Evolutionary conservation across 352 stramenopile genomes (phyloP), one percentile per base, ranked within the genome.

Genomic region (Globisporangium paddicum): DNA sequence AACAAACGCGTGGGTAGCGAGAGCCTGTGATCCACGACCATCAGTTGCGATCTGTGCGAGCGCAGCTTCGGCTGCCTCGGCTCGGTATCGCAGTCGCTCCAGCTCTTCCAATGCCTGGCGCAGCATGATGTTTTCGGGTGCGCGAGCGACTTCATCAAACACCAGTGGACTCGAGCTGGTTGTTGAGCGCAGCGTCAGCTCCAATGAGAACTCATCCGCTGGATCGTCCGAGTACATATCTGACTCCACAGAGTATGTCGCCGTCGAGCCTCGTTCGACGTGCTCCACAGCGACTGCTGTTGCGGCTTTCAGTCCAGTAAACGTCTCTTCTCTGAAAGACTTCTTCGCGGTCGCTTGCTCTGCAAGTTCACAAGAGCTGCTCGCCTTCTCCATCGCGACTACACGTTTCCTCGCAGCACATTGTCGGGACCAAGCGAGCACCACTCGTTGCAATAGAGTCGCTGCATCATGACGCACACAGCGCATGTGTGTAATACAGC

Each of bases 31-130:
- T 13, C 9, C 18, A 23, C 46, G 45, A 19, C 56, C 35, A 37
- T 47, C 32, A 13, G 47, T 41, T 51, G 49, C 37, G 30, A 78
- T 62, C 45, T 73, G 67, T 25, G 65, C 68, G 5, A 89, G 46
- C 6, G 79, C 79, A 21, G 79, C 77, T 67, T 89, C 79, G 34
- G 79, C 79, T 19, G 66, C 73, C 57, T 86, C 79, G 21, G 79
- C 79, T n/a, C 79, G 74, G 28, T 71, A 66, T 55, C 79, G 75
- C 42, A 89, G 72, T 14, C 72, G 61, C 35, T 89, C 77, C 19
- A 89, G 50, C 47, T 87, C 79, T 21, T 54, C 68, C 1, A 87
- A 57, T 18, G 77, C 79, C 30, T 75, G 75, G 13, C 73, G 71
- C 3, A 84, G 62, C 75, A 79, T 63, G 26, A 47, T 55, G 23